Conservation (phyloP, 73 alveolate species). For the Paramecium pentaurelia region DNA sequence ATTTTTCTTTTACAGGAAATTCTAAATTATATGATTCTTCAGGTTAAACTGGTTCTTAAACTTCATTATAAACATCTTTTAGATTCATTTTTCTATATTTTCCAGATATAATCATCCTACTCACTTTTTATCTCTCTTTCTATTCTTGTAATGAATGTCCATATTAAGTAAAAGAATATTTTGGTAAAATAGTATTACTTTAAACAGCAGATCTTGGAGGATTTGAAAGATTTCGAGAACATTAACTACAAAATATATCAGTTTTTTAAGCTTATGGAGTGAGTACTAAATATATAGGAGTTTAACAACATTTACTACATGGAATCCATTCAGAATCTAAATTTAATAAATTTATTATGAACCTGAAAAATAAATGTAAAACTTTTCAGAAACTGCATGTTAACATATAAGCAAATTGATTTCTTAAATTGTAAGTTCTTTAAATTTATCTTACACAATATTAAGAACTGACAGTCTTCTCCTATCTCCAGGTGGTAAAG, state of each 20-base stretch:
- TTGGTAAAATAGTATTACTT: neutral
- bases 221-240: constrained; percentile 31
- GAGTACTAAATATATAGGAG: neutral
- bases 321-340: constrained; percentile 35
- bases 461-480: neutral
- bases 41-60: neutral
- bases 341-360: neutral
- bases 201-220: constrained; percentile 17
- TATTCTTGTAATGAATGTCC: constrained; percentile 11
- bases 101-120: constrained; percentile 30
- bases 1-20: neutral
- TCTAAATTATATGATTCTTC: constrained; percentile 1
- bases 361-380: constrained; percentile 2
- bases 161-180: neutral
- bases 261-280: constrained; percentile 15
- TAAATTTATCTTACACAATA: constrained; percentile 2
- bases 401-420: constrained; percentile 14
- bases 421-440: neutral
- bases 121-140: constrained; percentile 7
- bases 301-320: neutral
- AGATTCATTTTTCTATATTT: neutral
- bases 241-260: neutral
- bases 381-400: constrained; percentile 14
- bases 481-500: constrained; percentile 11
- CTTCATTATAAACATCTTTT: constrained; percentile 12